These are phyloP conservation scores for Sanghuangporus weigelae DNA, from an alignment of 1,284 basidiomycete species.

Conservation along the genomic window DNA sequence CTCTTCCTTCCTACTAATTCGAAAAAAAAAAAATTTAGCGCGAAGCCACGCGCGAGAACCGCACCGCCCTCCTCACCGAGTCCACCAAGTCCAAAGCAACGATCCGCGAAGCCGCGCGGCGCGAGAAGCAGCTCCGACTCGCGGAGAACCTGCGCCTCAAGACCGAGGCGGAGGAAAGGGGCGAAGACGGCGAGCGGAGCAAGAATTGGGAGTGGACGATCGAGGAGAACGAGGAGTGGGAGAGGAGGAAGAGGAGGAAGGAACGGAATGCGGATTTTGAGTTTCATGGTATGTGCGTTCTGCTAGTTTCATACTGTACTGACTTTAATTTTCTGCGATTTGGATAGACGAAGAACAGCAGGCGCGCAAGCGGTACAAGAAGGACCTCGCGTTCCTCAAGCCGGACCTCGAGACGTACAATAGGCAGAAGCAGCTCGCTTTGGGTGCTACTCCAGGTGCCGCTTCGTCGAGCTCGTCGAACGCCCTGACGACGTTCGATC, in stretches of 20 bases:
- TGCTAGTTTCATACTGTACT: slow-evolving; percentile 9
- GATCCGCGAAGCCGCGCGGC: slow-evolving; percentile 38
- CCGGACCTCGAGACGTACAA: slow-evolving; percentile 84
- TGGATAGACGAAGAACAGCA: slow-evolving; percentile 81
- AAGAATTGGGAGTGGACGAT: slow-evolving; percentile 56
- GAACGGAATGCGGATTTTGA: slow-evolving; percentile 40
- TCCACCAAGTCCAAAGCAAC: slow-evolving; percentile 39
- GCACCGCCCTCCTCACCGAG: slow-evolving; percentile 46
- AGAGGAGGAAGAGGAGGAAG: slow-evolving; percentile 46
- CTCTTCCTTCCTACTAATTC: too few relatives aligned
- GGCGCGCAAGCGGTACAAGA: slow-evolving; percentile 86
- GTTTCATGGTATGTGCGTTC: slow-evolving; percentile 34
- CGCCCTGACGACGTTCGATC: slow-evolving; percentile 47
- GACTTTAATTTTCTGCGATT: not conserved
- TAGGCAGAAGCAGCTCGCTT: slow-evolving; percentile 77
- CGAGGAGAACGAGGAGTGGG: slow-evolving; percentile 61
- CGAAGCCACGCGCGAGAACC: slow-evolving; percentile 44
- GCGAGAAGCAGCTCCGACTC: slow-evolving; percentile 48
- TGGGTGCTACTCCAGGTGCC: slow-evolving; percentile 62
- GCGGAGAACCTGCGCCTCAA: slow-evolving; percentile 54
- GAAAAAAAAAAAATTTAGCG: slow-evolving; percentile 33
- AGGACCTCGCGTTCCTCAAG: slow-evolving; percentile 82
- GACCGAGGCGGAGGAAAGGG: slow-evolving; percentile 46
- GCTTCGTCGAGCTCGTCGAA: slow-evolving; percentile 30
- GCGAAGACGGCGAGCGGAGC: slow-evolving; percentile 35